A percentile compares a stretch with the other conserved stretches of the same genome.
Conservation (phyloP, 805 yeast genomes). For the Zygosaccharomyces lentus region DNA sequence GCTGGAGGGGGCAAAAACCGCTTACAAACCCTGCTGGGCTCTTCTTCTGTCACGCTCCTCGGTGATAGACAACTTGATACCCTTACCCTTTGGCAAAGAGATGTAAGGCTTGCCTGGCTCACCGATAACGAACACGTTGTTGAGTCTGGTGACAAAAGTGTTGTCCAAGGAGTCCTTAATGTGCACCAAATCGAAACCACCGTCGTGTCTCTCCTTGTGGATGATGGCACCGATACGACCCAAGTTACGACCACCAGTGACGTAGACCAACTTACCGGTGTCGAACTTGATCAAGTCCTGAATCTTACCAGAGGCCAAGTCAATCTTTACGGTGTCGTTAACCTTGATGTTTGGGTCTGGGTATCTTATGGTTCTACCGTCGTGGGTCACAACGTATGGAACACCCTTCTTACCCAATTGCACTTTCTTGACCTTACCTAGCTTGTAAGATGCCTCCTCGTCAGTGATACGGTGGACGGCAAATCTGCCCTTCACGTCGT, state of each 20-base stretch:
- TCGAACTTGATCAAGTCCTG: slow-evolving; percentile 86
- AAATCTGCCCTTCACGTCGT: slow-evolving; percentile 98
- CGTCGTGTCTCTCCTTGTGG: slow-evolving; percentile 97
- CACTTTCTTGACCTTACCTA: slow-evolving; percentile 96
- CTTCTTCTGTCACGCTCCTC: slow-evolving; percentile 99
- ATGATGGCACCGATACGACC: slow-evolving; percentile 95
- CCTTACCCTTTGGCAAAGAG: slow-evolving; percentile 98
- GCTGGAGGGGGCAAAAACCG: slow-evolving; percentile 44
- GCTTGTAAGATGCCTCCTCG: slow-evolving; percentile 97
- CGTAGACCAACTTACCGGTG: slow-evolving; percentile 87
- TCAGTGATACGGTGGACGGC: slow-evolving; percentile 99
- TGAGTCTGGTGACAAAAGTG: slow-evolving; percentile 91
- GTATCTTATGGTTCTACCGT: slow-evolving; percentile 99
- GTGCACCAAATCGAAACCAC: slow-evolving; percentile 97
- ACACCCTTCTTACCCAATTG: slow-evolving; percentile 98
- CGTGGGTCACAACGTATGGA: slow-evolving; percentile 99
- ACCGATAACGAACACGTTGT: slow-evolving; percentile 92
- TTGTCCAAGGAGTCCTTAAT: slow-evolving; percentile 91
- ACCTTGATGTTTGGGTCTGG: slow-evolving; percentile 97
- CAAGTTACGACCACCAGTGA: slow-evolving; percentile 98
- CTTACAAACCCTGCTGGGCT: slow-evolving; percentile 65
- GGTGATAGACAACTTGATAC: slow-evolving; percentile 91
- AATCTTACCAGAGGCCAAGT: slow-evolving; percentile 93
- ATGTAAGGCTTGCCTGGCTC: slow-evolving; percentile 93
- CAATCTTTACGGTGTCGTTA: slow-evolving; percentile 97